These are phyloP conservation scores for Macrocystidia cucumis DNA, from an alignment of 1,284 basidiomycete genomes.

Conservation along the genomic window DNA sequence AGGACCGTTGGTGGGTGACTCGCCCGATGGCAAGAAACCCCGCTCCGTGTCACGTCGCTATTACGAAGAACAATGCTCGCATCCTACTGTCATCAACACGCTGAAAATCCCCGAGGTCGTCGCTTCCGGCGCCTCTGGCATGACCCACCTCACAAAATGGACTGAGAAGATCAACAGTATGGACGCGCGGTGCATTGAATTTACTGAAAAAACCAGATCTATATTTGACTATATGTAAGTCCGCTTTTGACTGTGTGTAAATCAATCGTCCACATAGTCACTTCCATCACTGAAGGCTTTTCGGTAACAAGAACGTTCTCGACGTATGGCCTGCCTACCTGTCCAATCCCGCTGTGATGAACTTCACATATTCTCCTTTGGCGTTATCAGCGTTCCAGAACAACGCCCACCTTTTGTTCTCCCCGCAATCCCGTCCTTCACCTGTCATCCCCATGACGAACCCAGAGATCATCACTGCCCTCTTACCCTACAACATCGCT, in stretches of 20 bases:
- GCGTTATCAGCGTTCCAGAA: conserved; percentile 26
- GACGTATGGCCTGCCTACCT: conserved; percentile 34
- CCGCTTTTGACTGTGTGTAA: no score
- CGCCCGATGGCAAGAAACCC: background rate
- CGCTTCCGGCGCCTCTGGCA: conserved; percentile 17
- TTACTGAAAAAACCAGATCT: no score
- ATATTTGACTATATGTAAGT: no score
- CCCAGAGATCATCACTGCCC: no score
- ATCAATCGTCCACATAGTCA: no score
- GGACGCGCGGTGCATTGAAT: conserved; percentile 34
- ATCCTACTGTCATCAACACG: conserved; percentile 16
- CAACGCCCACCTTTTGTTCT: conserved; percentile 25
- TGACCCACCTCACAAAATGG: conserved; percentile 29
- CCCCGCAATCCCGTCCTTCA: no score
- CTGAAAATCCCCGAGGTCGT: conserved; percentile 14
- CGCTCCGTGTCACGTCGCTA: background rate
- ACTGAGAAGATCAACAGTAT: conserved; percentile 25
- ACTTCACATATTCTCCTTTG: conserved; percentile 40
- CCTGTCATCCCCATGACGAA: no score
- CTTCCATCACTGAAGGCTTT: no score
- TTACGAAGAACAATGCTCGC: background rate
- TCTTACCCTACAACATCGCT: no score
- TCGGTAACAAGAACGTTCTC: conserved; percentile 33
- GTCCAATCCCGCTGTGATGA: conserved; percentile 34
- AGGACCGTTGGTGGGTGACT: background rate